Base-by-base conservation (phyloP, 306 rosid species). In the Mimosa bimucronata region DNA sequence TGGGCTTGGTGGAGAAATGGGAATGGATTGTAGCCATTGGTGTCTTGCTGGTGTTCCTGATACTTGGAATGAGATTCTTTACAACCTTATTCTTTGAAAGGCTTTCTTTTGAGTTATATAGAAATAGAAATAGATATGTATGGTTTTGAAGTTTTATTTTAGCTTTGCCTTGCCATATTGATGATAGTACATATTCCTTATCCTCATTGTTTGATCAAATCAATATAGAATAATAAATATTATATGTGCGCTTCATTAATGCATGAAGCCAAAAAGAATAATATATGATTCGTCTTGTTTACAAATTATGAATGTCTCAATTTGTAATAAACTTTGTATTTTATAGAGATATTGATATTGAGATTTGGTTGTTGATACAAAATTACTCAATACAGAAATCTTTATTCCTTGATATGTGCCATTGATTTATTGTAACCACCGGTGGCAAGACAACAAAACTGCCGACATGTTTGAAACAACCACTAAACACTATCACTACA, bases 21-120 rank as follows among this genome's bases (percentile, higher is more conserved):
- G 77, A 75, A 76, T 89, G 88, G 99, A 95, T 3, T 95, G 98
- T 50, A 93, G 96, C 69, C 99, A 95, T 78, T 95, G 99, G 99
- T 95, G 99, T 68, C 94, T 95, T 2, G 37, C 93, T 18, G 99
- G 99, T 9, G 98, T 95, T 83, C 98, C 99, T 6, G 99, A 95
- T 73, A 85, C 92, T 48, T 95, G 99, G 99, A 95, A 95, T 7
- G 82, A 86, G 65, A 89, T 95, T 62, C 90, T 95, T 80, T 91
- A 90, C 91, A 91, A 91, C 73, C 83, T 87, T 53, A 77, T 69
- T 69, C 18, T 91, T 83, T 87, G 69, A 81, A 37, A 1, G 37
- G 0, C 52, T 12, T 14, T 12, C 19, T 1, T 1, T 30, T 9
- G 25, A 6, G 26, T 68, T 50, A 68, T 38, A 40, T 19, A 53